phyloP scores from a whole-genome alignment of 1,284 basidiomycete species.

The Moesziomyces antarcticus region DNA sequence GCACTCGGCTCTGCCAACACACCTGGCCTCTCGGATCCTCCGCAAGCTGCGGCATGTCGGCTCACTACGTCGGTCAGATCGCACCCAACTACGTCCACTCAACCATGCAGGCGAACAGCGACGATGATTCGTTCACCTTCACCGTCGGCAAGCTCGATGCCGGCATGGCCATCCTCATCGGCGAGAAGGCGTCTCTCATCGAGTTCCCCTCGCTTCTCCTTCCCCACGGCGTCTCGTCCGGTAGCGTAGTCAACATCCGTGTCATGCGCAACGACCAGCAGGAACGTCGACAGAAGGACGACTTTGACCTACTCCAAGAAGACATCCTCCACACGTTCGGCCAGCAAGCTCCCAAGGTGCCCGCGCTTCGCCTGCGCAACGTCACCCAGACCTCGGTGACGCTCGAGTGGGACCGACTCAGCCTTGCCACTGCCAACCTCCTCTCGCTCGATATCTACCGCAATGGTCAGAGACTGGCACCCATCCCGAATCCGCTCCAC shows the following conservation, averaged over 20 bases:
- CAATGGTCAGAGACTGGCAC: slow-evolving; percentile 62
- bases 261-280: slow-evolving; percentile 62
- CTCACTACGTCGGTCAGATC: slow-evolving; percentile 54
- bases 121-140: slow-evolving; percentile 58
- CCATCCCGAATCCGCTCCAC: slow-evolving; percentile 63
- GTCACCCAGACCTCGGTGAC: slow-evolving; percentile 66
- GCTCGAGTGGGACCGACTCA: slow-evolving; percentile 64
- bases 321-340: slow-evolving; percentile 65
- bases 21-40: too few relatives aligned
- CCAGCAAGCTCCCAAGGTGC: slow-evolving; percentile 54
- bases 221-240: slow-evolving; percentile 59
- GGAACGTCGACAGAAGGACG: slow-evolving; percentile 55
- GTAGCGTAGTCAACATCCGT: slow-evolving; percentile 65
- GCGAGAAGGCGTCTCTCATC: slow-evolving; percentile 66
- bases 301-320: slow-evolving; percentile 64
- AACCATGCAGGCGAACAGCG: slow-evolving; percentile 36
- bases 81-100: slow-evolving; percentile 55
- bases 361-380: slow-evolving; percentile 57
- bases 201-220: slow-evolving; percentile 67
- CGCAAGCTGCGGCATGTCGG: slow-evolving; percentile 20
- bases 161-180: slow-evolving; percentile 67
- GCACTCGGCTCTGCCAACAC: too few relatives aligned
- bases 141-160: slow-evolving; percentile 67
- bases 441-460: slow-evolving; percentile 65
- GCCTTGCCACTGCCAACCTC: slow-evolving; percentile 58